A percentile compares a stretch with the other conserved stretches of the same genome.
Conservation (phyloP, 257 asterid genomes). For the Nicotiana obtusifolia region DNA sequence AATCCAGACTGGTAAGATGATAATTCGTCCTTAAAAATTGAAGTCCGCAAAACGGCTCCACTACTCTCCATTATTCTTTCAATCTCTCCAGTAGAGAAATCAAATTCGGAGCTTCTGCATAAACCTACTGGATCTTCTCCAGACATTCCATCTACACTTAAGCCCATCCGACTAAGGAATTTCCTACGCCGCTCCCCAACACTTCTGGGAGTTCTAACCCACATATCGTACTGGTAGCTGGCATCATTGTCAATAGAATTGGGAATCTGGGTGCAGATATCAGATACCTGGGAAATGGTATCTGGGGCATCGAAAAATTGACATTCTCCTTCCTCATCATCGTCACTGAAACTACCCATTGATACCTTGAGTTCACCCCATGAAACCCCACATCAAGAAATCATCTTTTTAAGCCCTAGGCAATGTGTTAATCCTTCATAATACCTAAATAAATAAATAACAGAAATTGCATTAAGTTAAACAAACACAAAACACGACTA, state of each 20-base stretch:
- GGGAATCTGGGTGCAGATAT: conserved; percentile 15
- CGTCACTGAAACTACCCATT: conserved; percentile 58
- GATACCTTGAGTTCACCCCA: conserved; percentile 59
- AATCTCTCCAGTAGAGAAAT: conserved; percentile 15
- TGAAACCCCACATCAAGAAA: conserved; percentile 46
- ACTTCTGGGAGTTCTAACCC: conserved; percentile 65
- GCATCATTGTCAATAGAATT: conserved; percentile 24
- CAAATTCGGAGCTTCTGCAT: conserved; percentile 6
- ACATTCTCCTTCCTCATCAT: conserved; percentile 38
- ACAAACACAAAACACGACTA: conserved; percentile 43
- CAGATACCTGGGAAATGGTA: conserved; percentile 39
- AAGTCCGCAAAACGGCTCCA: conserved; percentile 51
- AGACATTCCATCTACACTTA: conserved; percentile 17
- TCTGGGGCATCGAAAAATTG: conserved; percentile 72
- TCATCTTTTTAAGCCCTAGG: conserved; percentile 33
- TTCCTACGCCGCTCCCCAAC: conserved; percentile 61
- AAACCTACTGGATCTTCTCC: conserved; percentile 19
- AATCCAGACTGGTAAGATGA: conserved; percentile 43
- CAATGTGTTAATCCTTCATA: conserved; percentile 50
- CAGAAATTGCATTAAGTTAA: conserved; percentile 18
- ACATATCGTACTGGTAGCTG: conserved; percentile 37
- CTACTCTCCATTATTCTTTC: conserved; percentile 41
- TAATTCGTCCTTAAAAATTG: conserved; percentile 37
- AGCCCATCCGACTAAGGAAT: conserved; percentile 55
- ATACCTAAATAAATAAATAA: conserved; percentile 40